These are phyloP conservation scores for Alternaria dauci DNA, from an alignment of 2,329 filamentous ascomycete species.

Conservation along the genomic window DNA sequence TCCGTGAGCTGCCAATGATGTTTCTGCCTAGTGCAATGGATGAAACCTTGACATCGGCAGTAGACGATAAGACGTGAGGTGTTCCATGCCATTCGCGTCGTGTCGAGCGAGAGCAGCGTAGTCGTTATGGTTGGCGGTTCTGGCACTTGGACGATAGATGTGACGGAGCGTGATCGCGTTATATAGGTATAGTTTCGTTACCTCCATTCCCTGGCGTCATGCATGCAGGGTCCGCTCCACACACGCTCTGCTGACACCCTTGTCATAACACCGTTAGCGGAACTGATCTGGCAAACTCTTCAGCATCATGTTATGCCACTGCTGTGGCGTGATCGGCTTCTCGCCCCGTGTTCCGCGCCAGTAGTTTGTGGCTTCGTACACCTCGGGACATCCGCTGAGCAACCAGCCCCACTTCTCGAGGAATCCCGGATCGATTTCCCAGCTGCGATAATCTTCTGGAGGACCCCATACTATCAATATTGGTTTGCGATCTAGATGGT, in stretches of 20 bases:
- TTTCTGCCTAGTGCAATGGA: slow-evolving; percentile 55
- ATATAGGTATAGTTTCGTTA: background rate
- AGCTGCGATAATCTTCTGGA: slow-evolving; percentile 55
- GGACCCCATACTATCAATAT: slow-evolving; percentile 60
- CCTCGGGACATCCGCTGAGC: slow-evolving; percentile 50
- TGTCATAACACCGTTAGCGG: background rate
- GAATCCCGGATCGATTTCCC: slow-evolving; percentile 60
- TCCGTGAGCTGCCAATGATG: slow-evolving; percentile 72
- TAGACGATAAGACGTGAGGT: background rate
- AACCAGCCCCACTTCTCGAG: slow-evolving; percentile 57
- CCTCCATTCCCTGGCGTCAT: background rate
- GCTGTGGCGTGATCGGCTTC: slow-evolving; percentile 10
- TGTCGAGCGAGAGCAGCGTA: background rate
- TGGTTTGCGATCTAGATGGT: slow-evolving; percentile 6
- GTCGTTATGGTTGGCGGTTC: background rate
- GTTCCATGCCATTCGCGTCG: background rate
- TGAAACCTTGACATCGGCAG: background rate
- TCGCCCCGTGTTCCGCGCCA: slow-evolving; percentile 28
- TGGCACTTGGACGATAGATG: background rate
- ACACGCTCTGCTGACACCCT: background rate
- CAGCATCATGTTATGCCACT: slow-evolving; percentile 6
- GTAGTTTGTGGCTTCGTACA: slow-evolving; percentile 42
- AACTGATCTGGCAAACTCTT: background rate
- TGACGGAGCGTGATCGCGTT: background rate
- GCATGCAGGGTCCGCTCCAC: background rate